phyloP scores from a whole-genome alignment of 2,329 filamentous ascomycete species.

The Microdochium nivale region DNA sequence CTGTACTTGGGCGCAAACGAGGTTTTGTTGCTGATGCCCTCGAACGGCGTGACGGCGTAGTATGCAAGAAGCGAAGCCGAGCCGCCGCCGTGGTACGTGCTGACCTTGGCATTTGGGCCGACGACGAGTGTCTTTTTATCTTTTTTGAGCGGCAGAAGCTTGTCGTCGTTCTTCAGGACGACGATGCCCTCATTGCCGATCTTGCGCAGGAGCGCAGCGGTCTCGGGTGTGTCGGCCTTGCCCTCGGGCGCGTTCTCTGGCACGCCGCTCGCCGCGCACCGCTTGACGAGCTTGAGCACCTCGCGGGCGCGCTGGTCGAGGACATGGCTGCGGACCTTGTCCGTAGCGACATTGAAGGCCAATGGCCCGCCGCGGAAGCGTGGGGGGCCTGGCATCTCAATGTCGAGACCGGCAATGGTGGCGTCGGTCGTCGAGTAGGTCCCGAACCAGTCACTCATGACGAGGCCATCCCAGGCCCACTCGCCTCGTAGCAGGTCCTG shows the following conservation, averaged over 20 bases:
- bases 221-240: slow-evolving; percentile 49
- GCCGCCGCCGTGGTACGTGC: slow-evolving; percentile 55
- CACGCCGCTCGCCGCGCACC: slow-evolving; percentile 42
- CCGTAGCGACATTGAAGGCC: slow-evolving; percentile 42
- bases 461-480: slow-evolving; percentile 47
- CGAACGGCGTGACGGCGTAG: slow-evolving; percentile 63
- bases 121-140: slow-evolving; percentile 47
- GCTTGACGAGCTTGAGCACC: slow-evolving; percentile 52
- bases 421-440: slow-evolving; percentile 45
- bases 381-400: slow-evolving; percentile 52
- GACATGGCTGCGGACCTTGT: slow-evolving; percentile 45
- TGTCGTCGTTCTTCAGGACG: slow-evolving; percentile 62
- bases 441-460: slow-evolving; percentile 54
- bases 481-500: slow-evolving; percentile 43
- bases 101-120: slow-evolving; percentile 48
- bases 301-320: slow-evolving; percentile 50
- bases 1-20: slow-evolving; percentile 36
- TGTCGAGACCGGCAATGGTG: slow-evolving; percentile 41
- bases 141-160: slow-evolving; percentile 54
- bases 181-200: slow-evolving; percentile 64
- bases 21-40: slow-evolving; percentile 54
- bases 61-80: slow-evolving; percentile 53
- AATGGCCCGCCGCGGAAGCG: slow-evolving; percentile 41
- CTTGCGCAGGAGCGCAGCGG: slow-evolving; percentile 53
- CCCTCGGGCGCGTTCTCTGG: slow-evolving; percentile 45